A percentile compares a stretch with the other conserved stretches of the same genome.
Conservation (phyloP, 345 rosid genomes). For the Laguncularia racemosa region DNA sequence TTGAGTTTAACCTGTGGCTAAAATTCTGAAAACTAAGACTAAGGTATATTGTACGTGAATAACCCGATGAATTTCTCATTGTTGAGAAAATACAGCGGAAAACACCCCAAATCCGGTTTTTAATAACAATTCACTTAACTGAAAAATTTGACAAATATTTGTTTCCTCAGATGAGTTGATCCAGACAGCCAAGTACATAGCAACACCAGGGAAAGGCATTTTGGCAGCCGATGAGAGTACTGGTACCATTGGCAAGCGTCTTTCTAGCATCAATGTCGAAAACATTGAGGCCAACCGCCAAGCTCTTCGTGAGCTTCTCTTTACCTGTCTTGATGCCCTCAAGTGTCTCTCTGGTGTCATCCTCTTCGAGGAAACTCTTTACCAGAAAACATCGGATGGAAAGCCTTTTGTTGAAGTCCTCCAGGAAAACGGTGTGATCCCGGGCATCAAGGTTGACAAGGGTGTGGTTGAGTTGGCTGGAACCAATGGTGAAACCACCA, state of each 20-base stretch:
- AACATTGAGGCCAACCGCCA: conserved; percentile 92
- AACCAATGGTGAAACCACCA: conserved; percentile 85
- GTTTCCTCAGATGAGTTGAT: conserved; percentile 67
- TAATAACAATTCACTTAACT: neutral
- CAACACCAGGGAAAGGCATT: conserved; percentile 90
- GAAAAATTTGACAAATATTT: neutral
- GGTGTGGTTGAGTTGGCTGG: conserved; percentile 83
- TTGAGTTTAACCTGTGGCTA: too few relatives aligned
- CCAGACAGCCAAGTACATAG: conserved; percentile 87
- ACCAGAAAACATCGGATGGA: conserved; percentile 71
- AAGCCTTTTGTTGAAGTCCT: conserved; percentile 82
- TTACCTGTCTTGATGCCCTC: conserved; percentile 66
- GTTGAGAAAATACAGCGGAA: too few relatives aligned
- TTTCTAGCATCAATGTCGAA: conserved; percentile 83
- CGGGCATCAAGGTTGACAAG: conserved; percentile 96
- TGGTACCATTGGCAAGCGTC: conserved; percentile 94
- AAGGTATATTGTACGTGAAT: too few relatives aligned
- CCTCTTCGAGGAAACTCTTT: conserved; percentile 92
- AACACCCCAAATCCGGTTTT: too few relatives aligned
- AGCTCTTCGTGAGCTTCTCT: conserved; percentile 89
- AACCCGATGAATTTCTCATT: too few relatives aligned
- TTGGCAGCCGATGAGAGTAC: conserved; percentile 98
- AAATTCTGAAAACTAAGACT: too few relatives aligned
- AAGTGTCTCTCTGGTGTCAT: conserved; percentile 84
- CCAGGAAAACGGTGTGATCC: conserved; percentile 65